Evolutionary conservation across 306 rosid genomes (phyloP).

Genomic region (Fagus crenata): DNA sequence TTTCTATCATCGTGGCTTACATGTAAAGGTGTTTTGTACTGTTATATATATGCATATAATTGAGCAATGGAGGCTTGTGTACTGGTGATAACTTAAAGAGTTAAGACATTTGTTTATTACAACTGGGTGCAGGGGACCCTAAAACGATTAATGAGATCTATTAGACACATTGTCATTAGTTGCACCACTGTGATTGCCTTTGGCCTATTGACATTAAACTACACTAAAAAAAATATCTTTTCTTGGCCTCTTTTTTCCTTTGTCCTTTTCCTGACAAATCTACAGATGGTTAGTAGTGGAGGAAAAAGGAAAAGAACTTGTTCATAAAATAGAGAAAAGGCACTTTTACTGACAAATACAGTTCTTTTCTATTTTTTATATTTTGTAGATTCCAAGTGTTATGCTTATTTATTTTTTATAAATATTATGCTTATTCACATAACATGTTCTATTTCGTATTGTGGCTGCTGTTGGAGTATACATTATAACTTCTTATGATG

Average conservation of each 20-base stretch:
- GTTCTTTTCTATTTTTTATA: background rate
- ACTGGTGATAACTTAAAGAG: background rate
- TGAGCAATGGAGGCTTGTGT: background rate
- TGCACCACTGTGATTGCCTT: conserved; percentile 12
- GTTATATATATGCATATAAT: background rate
- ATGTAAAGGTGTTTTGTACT: background rate
- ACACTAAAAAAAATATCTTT: background rate
- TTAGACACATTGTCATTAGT: background rate
- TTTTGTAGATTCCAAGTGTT: background rate
- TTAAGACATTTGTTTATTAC: background rate
- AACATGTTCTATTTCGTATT: background rate
- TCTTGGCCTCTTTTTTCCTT: conserved; percentile 6
- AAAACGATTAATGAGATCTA: background rate
- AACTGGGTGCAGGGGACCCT: background rate
- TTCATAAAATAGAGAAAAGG: background rate
- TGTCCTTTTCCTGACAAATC: background rate
- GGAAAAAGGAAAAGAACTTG: conserved; percentile 10
- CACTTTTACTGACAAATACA: background rate
- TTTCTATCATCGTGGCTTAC: background rate
- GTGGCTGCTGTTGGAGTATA: background rate
- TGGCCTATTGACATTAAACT: conserved; percentile 1
- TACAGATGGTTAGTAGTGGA: conserved; percentile 1
- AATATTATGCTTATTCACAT: background rate
- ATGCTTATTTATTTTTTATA: background rate
- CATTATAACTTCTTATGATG: background rate